Base-by-base conservation (phyloP, 805 yeast genomes). In the Sungouiozyma ichnusensis region DNA sequence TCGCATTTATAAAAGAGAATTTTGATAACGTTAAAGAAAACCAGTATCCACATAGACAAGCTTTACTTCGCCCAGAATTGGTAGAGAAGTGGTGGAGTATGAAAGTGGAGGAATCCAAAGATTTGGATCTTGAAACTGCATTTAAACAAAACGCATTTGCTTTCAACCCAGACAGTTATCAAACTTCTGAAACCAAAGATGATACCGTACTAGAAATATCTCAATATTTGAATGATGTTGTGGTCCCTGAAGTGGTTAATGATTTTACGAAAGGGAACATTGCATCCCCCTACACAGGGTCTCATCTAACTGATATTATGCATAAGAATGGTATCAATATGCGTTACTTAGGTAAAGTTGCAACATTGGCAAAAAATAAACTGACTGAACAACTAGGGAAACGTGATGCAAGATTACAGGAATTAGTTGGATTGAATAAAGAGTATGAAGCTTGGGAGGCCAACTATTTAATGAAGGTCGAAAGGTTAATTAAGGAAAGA, bases 41-140 rank as follows among this genome's bases (percentile, higher is more conserved):
- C n/a, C 69, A 76, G 9, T 88, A 87, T 58, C 95, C 96, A 15
- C 96, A 86, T 57, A 74, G 76, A 48, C 85, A 86, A 63, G 71
- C 83, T 13, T 73, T 83, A 19, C 55, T 90, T 36, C 79, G 97
- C 65, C 79, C 78, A 49, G 97, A 90, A 65, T 92, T 95, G 15
- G 77, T 90, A 38, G 90, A 80, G 51, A 85, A 79, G 52, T 90
- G 95, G 96, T 85, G 92, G 81, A 75, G 74, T 55, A 63, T 76
- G 45, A 76, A 80, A 56, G 72, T 82, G 2, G 74, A 82, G 14
- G 68, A 38, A 14, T 52, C 53, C 7, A 54, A 54, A 19, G 51
- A 48, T 18, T 34, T 50, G 15, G 46, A 47, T 13, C 38, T 52
- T 16, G 50, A 74, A 43, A 66, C 64, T 41, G 66, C 62, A 13